Percentiles rank a stretch among this genome's conserved stretches.
These are phyloP conservation scores for Lasiodiplodia hormozganensis DNA, from an alignment of 2,329 filamentous ascomycete species.

Conservation along the genomic window DNA sequence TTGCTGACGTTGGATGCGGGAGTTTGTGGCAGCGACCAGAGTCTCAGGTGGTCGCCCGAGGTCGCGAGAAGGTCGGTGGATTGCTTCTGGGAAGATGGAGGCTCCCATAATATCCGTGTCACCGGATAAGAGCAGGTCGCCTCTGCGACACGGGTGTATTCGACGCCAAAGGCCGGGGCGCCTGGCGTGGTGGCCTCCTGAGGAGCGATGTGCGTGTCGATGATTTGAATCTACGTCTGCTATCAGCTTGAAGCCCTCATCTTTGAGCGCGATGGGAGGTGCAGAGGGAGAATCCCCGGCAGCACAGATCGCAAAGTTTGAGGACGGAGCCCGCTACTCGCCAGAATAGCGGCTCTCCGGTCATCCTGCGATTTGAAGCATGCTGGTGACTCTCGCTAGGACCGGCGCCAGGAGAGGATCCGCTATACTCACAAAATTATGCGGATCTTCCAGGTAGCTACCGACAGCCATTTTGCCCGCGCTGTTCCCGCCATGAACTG, in stretches of 20 bases:
- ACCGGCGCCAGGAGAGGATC: not conserved
- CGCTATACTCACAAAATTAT: constrained; percentile 80
- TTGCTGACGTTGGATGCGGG: constrained; percentile 65
- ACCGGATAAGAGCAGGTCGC: constrained; percentile 98
- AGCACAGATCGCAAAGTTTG: not conserved
- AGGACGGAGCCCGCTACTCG: not conserved
- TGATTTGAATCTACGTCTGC: constrained; percentile 82
- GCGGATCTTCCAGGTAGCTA: constrained; percentile 96
- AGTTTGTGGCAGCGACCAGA: constrained; percentile 83
- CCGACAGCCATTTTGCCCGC: constrained; percentile 93
- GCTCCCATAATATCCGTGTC: constrained; percentile 93
- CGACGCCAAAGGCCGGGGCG: constrained; percentile 75
- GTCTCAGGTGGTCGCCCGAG: constrained; percentile 88
- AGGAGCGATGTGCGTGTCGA: constrained; percentile 81
- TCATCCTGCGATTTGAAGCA: not conserved
- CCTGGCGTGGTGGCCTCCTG: constrained; percentile 73
- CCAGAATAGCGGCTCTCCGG: not conserved
- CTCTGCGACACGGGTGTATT: constrained; percentile 93
- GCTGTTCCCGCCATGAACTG: constrained; percentile 70
- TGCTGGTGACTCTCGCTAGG: not conserved
- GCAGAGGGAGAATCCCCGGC: not conserved
- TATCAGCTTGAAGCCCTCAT: not conserved
- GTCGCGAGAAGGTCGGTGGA: constrained; percentile 94
- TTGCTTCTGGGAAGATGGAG: constrained; percentile 91
- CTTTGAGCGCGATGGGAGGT: not conserved